Conservation (phyloP, 768 basidiomycete species). For the Fibroporia radiculosa region DNA sequence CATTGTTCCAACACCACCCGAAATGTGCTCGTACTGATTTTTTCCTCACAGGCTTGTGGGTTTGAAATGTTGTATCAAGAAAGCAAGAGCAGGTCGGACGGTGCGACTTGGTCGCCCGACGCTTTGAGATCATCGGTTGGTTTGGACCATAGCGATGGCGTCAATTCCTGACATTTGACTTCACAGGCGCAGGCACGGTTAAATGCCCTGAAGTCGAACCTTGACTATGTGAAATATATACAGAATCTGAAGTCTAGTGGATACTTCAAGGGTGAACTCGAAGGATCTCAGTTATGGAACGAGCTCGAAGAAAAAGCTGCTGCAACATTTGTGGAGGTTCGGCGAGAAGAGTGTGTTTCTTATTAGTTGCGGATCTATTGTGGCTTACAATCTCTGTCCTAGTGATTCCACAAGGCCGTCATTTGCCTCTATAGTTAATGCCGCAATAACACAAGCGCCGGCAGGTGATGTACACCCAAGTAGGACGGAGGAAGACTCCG, state of each 20-base stretch:
- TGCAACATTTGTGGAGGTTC: slow-evolving; percentile 52
- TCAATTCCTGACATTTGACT: not conserved
- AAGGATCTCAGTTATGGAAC: slow-evolving; percentile 76
- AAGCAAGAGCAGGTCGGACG: slow-evolving; percentile 50
- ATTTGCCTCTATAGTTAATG: slow-evolving; percentile 67
- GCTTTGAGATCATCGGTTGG: slow-evolving; percentile 34
- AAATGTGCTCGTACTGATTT: not conserved
- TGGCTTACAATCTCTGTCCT: not conserved
- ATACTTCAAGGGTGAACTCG: slow-evolving; percentile 73
- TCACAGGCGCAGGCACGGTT: slow-evolving; percentile 54
- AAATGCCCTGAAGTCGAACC: slow-evolving; percentile 57
- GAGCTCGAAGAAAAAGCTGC: slow-evolving; percentile 65
- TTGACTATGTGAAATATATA: slow-evolving; percentile 67
- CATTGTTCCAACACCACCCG: slow-evolving; percentile 14
- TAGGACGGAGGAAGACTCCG: slow-evolving; percentile 50
- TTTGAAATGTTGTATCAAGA: slow-evolving; percentile 97
- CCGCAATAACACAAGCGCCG: slow-evolving; percentile 43
- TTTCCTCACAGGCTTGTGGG: slow-evolving; percentile 63
- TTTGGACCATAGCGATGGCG: slow-evolving; percentile 18
- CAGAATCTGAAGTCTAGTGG: slow-evolving; percentile 51
- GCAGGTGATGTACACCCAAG: slow-evolving; percentile 18
- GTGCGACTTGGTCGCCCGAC: slow-evolving; percentile 28
- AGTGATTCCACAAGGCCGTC: slow-evolving; percentile 61
- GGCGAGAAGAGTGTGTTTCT: slow-evolving; percentile 57
- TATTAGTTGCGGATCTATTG: not conserved